These are phyloP conservation scores for Venturia oleaginea DNA, from an alignment of 2,329 filamentous ascomycete genomes.

Conservation along the genomic window DNA sequence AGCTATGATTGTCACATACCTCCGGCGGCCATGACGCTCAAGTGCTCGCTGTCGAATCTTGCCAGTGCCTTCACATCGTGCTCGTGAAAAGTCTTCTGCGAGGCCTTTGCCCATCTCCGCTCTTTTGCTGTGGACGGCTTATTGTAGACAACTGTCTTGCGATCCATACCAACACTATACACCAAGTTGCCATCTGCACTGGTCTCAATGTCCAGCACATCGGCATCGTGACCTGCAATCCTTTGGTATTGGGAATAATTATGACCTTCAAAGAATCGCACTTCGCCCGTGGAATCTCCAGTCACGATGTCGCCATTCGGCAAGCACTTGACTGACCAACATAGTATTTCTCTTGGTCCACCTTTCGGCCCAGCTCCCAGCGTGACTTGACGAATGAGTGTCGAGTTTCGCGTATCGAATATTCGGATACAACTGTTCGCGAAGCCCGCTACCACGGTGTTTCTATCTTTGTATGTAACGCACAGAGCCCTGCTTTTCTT, in stretches of 20 bases:
- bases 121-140: constrained; percentile 33
- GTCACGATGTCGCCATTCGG: constrained; percentile 85
- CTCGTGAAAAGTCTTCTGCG: constrained; percentile 75
- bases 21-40: constrained; percentile 86
- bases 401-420: constrained; percentile 74
- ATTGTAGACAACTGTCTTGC: constrained; percentile 75
- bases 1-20: constrained; percentile 48
- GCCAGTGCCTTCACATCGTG: constrained; percentile 96
- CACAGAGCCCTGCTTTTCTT: constrained; percentile 87
- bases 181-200: constrained; percentile 74
- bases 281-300: constrained; percentile 86
- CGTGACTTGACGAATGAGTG: constrained; percentile 71
- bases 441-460: constrained; percentile 79
- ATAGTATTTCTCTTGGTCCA: constrained; percentile 74
- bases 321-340: constrained; percentile 88
- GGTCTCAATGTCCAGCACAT: constrained; percentile 78
- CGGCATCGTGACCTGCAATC: constrained; percentile 77
- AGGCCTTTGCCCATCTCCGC: constrained; percentile 70
- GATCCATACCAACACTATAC: constrained; percentile 86
- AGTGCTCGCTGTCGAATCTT: constrained; percentile 70
- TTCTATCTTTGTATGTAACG: constrained; percentile 77
- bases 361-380: constrained; percentile 69
- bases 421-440: constrained; percentile 93
- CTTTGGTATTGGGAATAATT: constrained; percentile 83
- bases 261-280: constrained; percentile 88